Evolutionary conservation across 352 stramenopile genomes (phyloP).

Genomic region (Phytophthora meadii): DNA sequence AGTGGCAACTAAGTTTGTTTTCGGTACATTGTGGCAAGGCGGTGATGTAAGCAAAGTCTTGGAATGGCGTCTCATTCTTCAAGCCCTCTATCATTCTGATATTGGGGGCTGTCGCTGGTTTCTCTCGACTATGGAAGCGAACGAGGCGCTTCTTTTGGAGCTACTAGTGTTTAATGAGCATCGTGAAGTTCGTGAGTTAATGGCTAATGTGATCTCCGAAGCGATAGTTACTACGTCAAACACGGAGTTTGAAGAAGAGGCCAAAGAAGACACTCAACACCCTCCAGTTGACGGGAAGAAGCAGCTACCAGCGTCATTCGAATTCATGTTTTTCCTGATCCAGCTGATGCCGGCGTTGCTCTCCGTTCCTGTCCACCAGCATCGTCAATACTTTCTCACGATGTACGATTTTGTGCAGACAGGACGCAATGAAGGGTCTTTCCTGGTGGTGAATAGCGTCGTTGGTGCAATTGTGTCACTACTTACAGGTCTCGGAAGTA

Average conservation of each 20-base stretch:
- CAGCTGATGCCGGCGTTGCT: conserved; percentile 81
- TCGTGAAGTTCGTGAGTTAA: conserved; percentile 72
- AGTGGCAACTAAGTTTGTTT: conserved; percentile 86
- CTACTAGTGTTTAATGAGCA: conserved; percentile 77
- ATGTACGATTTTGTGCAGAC: conserved; percentile 83
- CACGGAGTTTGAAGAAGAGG: conserved; percentile 52
- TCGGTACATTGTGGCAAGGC: conserved; percentile 88
- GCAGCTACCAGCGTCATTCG: conserved; percentile 72
- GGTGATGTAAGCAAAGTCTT: conserved; percentile 74
- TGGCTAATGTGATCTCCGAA: conserved; percentile 69
- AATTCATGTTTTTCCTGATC: conserved; percentile 84
- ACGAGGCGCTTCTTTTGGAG: conserved; percentile 76
- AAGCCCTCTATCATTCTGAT: conserved; percentile 78
- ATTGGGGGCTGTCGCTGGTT: conserved; percentile 77
- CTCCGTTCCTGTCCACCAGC: conserved; percentile 68
- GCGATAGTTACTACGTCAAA: conserved; percentile 73
- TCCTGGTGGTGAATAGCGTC: conserved; percentile 85
- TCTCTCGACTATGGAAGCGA: conserved; percentile 59
- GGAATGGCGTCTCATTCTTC: conserved; percentile 76
- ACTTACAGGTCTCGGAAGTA: conserved; percentile 61
- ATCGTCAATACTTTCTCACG: conserved; percentile 79
- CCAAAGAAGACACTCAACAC: conserved; percentile 13
- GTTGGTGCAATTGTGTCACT: conserved; percentile 78
- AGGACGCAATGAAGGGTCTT: conserved; percentile 83
- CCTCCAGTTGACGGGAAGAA: conserved; percentile 32